Evolutionary conservation across 139 green algal species (phyloP), one percentile per base, ranked within the genome.

Genomic region (Chlorella vulgaris): DNA sequence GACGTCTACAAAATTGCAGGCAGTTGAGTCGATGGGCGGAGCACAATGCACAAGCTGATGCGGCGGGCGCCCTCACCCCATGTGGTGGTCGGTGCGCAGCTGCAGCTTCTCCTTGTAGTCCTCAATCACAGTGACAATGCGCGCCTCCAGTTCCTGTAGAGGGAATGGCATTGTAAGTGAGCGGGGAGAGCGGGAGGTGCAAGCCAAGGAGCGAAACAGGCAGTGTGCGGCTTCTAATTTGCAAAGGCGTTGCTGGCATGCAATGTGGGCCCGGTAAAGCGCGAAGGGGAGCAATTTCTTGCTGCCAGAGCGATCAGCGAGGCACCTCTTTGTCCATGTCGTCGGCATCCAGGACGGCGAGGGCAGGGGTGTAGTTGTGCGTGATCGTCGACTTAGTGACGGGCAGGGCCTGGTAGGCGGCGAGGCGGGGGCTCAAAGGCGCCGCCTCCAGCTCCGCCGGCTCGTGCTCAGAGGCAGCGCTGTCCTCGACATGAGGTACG

Each of bases 341-440:
- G 26, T 80, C 69, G 1, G 85, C 82, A 55, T 97, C 92, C 22
- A 93, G 29, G 0, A 97, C 88, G 1, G 90, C 74, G 33, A 95
- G 75, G 2, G 85, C 88, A 7, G 90, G 83, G 7, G 90, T 91
- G 36, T 89, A 86, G 65, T 92, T 86, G 81, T 95, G 88, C 3
- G 89, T 93, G 76, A 97, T 94, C 15, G 77, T 35, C 0, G 89
- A 87, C 4, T 86, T 86, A 2, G 85, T 86, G 7, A 97, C 89
- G 0, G 93, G 93, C 53, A 95, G 80, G 0, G 94, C 94, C 82
- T 98, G 94, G 83, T 98, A 98, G 15, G 94, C 92, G 1, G 87
- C 87, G 2, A 93, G 74, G 21, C 13, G 73, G 24, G 39, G 53
- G 51, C 47, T 65, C 18, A 8, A 5, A 15, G 55, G 55, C n/a